Conservation (phyloP, 2,329 filamentous ascomycete species). For the Thelonectria blattea region DNA sequence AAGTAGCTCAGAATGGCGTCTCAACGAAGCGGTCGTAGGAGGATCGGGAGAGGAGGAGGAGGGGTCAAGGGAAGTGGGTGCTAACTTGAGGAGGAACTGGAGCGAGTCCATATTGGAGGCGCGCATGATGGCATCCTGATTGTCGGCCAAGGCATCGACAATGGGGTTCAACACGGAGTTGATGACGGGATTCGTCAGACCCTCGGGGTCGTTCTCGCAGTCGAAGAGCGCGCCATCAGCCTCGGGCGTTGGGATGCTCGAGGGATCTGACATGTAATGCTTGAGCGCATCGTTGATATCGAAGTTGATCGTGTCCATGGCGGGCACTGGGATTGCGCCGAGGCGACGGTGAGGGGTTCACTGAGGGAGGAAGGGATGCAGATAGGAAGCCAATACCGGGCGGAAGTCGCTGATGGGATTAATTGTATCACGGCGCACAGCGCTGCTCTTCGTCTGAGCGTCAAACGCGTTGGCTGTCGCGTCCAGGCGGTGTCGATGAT, state of each 20-base stretch:
- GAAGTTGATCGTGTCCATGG: slow-evolving; percentile 81
- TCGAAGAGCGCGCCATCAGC: slow-evolving; percentile 84
- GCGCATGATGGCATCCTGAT: slow-evolving; percentile 84
- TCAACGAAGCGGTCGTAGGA: slow-evolving; percentile 27
- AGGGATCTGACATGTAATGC: slow-evolving; percentile 93
- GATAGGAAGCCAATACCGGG: slow-evolving; percentile 7
- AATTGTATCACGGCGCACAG: neutral
- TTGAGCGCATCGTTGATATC: slow-evolving; percentile 97
- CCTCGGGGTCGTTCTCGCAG: slow-evolving; percentile 90
- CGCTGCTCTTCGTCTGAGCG: slow-evolving; percentile 6
- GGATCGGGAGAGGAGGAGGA: slow-evolving; percentile 27
- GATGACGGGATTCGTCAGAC: slow-evolving; percentile 77
- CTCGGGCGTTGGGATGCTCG: slow-evolving; percentile 82
- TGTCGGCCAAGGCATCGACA: slow-evolving; percentile 89
- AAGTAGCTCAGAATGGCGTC: slow-evolving; percentile 52
- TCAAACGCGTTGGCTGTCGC: slow-evolving; percentile 2
- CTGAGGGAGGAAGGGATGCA: slow-evolving; percentile 21
- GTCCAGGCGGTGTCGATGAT: neutral
- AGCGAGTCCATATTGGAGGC: slow-evolving; percentile 86
- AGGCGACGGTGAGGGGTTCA: slow-evolving; percentile 2
- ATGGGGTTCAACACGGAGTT: slow-evolving; percentile 90
- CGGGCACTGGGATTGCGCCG: slow-evolving; percentile 38
- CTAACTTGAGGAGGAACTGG: slow-evolving; percentile 96
- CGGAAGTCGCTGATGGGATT: neutral
- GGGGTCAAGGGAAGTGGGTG: slow-evolving; percentile 56